Evolutionary conservation across 805 yeast genomes (phyloP).

Genomic region (Scheffersomyces coipomensis): DNA sequence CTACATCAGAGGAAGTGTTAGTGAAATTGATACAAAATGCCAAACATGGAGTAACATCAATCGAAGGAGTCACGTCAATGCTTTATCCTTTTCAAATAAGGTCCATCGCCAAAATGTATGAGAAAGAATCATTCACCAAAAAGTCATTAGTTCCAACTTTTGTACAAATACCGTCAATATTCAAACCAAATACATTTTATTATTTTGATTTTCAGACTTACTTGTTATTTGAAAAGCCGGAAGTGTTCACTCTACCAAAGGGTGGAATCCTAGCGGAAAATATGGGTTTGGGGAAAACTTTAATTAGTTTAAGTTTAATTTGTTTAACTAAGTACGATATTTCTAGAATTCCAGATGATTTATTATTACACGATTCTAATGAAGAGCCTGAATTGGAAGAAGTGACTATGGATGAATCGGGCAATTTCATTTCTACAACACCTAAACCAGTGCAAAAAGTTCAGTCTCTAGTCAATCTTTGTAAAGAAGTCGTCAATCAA

Average conservation of each 20-base stretch:
- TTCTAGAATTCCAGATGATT: conserved; percentile 41
- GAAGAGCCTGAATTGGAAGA: neutral
- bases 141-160: conserved; percentile 34
- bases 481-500: conserved; percentile 41
- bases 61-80: conserved; percentile 46
- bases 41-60: conserved; percentile 10
- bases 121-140: conserved; percentile 43
- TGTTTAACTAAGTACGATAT: conserved; percentile 54
- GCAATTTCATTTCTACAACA: neutral
- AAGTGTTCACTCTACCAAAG: conserved; percentile 45
- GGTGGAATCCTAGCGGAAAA: conserved; percentile 68
- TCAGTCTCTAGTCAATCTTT: conserved; percentile 31
- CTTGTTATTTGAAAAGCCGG: conserved; percentile 35
- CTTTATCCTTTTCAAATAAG: conserved; percentile 61
- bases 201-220: conserved; percentile 36
- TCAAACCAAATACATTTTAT: conserved; percentile 10
- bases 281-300: conserved; percentile 68
- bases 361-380: conserved; percentile 14
- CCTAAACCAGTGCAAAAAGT: neutral
- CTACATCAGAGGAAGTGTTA: conserved; percentile 16
- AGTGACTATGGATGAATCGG: conserved; percentile 2
- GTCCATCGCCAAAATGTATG: conserved; percentile 60
- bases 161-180: conserved; percentile 16
- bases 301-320: conserved; percentile 56
- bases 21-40: conserved; percentile 11